Percentiles rank a stretch among this genome's conserved stretches.
Conservation (phyloP, 2,329 filamentous ascomycete genomes). For the Annulohypoxylon truncatum region DNA sequence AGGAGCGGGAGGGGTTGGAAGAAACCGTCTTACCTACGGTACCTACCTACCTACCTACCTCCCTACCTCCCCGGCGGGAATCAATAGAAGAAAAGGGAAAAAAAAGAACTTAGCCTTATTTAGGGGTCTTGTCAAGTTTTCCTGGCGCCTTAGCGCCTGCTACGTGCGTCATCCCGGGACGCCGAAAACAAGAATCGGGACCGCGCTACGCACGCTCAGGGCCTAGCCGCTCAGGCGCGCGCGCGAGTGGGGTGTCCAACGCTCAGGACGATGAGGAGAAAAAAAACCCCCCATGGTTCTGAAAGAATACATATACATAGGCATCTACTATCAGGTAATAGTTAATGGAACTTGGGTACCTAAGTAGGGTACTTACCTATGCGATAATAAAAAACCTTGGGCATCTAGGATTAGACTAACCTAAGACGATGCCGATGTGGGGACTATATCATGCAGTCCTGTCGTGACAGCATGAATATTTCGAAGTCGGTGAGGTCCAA, state of each 20-base stretch:
- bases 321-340: too few species aligned
- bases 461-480: neutral
- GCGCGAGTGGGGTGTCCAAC: neutral
- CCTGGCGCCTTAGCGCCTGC: conserved; percentile 7
- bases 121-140: conserved; percentile 20
- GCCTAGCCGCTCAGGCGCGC: neutral
- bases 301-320: too few species aligned
- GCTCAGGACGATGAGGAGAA: neutral
- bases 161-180: conserved; percentile 16
- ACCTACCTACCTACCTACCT: neutral
- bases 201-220: neutral
- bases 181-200: neutral
- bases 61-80: too few species aligned
- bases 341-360: neutral
- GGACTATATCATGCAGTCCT: neutral
- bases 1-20: neutral
- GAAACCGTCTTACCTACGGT: neutral
- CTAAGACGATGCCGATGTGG: conserved; percentile 11
- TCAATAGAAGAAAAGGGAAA: neutral
- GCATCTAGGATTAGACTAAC: conserved; percentile 18
- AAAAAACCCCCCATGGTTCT: neutral
- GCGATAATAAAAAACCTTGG: conserved; percentile 15
- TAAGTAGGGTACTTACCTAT: neutral
- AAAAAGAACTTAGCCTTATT: neutral
- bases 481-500: conserved; percentile 22